A percentile compares a stretch with the other conserved stretches of the same genome.
phyloP scores from a whole-genome alignment of 2,329 filamentous ascomycete genomes.

The Beauveria pseudobassiana region DNA sequence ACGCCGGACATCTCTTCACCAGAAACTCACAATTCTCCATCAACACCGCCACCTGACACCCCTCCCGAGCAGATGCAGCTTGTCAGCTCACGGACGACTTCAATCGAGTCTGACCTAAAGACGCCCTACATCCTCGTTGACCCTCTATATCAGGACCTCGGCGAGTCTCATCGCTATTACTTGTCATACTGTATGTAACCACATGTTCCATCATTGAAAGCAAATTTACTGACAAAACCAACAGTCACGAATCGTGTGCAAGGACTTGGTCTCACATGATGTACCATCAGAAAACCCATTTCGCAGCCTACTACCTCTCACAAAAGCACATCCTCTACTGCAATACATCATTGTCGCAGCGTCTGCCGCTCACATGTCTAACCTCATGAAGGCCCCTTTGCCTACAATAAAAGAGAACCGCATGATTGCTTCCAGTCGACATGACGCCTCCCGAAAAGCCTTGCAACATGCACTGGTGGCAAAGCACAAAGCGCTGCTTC shows the following conservation, averaged over 20 bases:
- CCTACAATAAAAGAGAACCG: constrained; percentile 14
- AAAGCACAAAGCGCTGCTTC: constrained; percentile 36
- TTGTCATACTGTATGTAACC: constrained; percentile 31
- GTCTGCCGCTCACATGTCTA: constrained; percentile 41
- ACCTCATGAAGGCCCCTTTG: constrained; percentile 28
- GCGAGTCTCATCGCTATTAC: constrained; percentile 36
- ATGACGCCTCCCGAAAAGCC: constrained; percentile 21
- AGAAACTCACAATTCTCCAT: neutral
- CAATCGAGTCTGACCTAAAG: constrained; percentile 17
- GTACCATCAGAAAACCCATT: constrained; percentile 38
- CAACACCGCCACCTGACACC: neutral
- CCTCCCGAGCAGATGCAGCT: constrained; percentile 20
- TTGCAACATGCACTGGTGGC: constrained; percentile 37
- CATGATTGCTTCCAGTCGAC: constrained; percentile 10
- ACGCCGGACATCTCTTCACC: neutral
- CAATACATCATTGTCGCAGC: constrained; percentile 41
- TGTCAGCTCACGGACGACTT: constrained; percentile 16
- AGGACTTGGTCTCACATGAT: constrained; percentile 43
- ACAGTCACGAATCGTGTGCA: constrained; percentile 41
- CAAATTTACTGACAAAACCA: neutral
- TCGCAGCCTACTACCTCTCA: constrained; percentile 35
- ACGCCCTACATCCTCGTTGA: constrained; percentile 34
- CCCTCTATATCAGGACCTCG: constrained; percentile 44
- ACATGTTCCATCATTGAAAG: neutral
- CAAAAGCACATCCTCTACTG: constrained; percentile 33